phyloP scores from a whole-genome alignment of 2,329 filamentous ascomycete genomes.

The Chaetomiaceae sp. region DNA sequence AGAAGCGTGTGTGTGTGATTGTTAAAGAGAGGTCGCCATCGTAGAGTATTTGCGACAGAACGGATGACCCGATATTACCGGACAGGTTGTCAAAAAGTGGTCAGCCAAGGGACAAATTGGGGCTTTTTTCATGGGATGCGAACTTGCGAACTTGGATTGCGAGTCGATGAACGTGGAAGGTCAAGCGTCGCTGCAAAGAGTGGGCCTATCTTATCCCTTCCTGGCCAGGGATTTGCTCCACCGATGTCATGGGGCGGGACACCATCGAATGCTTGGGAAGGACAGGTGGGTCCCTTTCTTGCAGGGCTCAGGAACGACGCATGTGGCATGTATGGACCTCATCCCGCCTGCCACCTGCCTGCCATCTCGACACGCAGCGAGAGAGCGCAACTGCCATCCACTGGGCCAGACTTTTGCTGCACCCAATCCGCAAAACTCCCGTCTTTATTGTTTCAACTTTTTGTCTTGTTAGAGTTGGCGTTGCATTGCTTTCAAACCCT shows the following conservation, averaged over 20 bases:
- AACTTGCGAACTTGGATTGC: slow-evolving; percentile 3
- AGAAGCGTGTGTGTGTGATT: not conserved
- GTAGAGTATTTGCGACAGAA: not conserved
- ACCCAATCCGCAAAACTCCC: no score
- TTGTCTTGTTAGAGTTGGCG: no score
- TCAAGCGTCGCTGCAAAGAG: no score
- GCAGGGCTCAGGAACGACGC: not conserved
- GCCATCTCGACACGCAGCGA: no score
- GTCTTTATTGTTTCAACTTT: no score
- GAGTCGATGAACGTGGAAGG: slow-evolving; percentile 7
- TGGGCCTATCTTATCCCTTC: not conserved
- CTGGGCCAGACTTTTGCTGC: no score
- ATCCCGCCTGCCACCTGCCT: no score
- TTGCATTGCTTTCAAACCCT: no score
- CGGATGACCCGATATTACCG: not conserved
- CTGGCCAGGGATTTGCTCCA: not conserved
- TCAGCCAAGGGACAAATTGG: slow-evolving; percentile 8
- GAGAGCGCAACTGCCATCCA: no score
- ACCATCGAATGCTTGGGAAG: not conserved
- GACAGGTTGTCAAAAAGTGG: not conserved
- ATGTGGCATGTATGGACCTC: slow-evolving; percentile 11
- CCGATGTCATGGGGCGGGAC: slow-evolving; percentile 7
- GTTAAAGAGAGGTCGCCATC: slow-evolving; percentile 1
- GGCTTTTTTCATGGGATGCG: slow-evolving; percentile 1
- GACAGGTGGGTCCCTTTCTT: not conserved